Evolutionary conservation across 306 rosid genomes (phyloP).

Genomic region (cucumber (Cucumis sativus)): DNA sequence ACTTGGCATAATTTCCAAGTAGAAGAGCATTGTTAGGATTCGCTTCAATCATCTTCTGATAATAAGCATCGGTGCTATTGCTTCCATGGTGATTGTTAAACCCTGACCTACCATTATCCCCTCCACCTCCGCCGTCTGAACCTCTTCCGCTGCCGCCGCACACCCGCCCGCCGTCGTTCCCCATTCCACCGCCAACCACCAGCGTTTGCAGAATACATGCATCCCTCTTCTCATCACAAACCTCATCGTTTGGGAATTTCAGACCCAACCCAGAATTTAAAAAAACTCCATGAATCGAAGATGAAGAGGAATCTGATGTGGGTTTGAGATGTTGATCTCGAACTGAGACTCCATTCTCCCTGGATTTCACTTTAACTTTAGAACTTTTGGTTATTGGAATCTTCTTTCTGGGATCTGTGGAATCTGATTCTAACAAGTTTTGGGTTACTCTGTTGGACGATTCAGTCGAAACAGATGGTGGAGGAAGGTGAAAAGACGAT

Average conservation of each 20-base stretch:
- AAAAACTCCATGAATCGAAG: conserved; percentile 24
- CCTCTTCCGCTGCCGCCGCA: conserved; percentile 31
- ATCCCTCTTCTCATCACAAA: conserved; percentile 9
- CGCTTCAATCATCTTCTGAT: conserved; percentile 58
- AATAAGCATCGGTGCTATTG: conserved; percentile 40
- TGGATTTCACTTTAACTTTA: conserved; percentile 8
- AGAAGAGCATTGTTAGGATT: conserved; percentile 59
- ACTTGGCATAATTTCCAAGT: conserved; percentile 79
- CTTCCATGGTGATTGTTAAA: conserved; percentile 31
- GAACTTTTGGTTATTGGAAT: not conserved
- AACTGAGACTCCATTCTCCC: conserved; percentile 12
- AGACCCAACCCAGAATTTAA: conserved; percentile 40
- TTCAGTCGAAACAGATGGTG: not conserved
- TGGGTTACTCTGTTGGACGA: conserved; percentile 16
- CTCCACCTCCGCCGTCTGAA: conserved; percentile 20
- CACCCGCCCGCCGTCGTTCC: conserved; percentile 33
- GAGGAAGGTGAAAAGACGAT: not conserved
- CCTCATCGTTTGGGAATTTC: conserved; percentile 14
- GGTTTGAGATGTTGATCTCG: conserved; percentile 10
- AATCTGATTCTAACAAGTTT: conserved; percentile 15
- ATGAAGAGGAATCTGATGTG: conserved; percentile 1
- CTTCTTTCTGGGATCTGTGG: conserved; percentile 21
- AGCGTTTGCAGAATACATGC: conserved; percentile 30
- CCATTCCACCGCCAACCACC: conserved; percentile 33
- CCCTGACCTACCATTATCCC: conserved; percentile 20